Evolutionary conservation across 2,329 filamentous ascomycete species (phyloP), one percentile per base, ranked within the genome.

Genomic region (Claviceps citrina): DNA sequence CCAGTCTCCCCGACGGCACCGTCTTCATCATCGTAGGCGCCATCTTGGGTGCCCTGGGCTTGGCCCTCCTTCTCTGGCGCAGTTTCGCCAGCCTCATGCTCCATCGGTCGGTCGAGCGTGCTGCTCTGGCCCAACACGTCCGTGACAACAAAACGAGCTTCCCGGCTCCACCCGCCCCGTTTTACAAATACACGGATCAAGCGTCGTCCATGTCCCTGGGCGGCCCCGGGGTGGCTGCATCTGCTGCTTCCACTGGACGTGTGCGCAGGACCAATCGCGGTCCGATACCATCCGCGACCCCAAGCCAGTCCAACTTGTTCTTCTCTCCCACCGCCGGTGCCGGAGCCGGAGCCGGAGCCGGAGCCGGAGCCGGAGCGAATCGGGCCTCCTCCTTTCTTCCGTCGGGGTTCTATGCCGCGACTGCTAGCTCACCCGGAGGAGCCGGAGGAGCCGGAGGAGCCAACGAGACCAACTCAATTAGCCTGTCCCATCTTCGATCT

Each of bases 11-110:
- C 2, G 83, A 96, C 53, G 91, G 91, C 40, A 95, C 89, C 4
- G 81, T 98, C 43, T 98, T 98, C 64, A 98, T 98, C 52, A 81
- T 78, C 18, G 91, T 96, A 1, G 91, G 91, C 34, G 82, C 86
- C 20, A 80, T 85, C 22, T 73, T 98, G 6, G 91, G 84, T 13
- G 80, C 86, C 48, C 75, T 95, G 47, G 84, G 78, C 9, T 66
- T 85, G 7, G 78, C 77, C n/a, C 75, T 96, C 33, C 69, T 98
- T 10, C 69, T 81, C 43, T 98, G 91, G 91, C 84, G 89, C 44
- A 79, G 71, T 38, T 72, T 95, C 41, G 78, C 95, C 43, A 86
- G 84, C 44, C 93, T 85, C 72, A 81, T 89, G 31, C 75, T 98
- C 43, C 89, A 95, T 60, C 83, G 89, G 43, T 91, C 83, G 27